Base-by-base conservation (phyloP, 2,329 filamentous ascomycete species). In the Dothideomycetes sp. region DNA sequence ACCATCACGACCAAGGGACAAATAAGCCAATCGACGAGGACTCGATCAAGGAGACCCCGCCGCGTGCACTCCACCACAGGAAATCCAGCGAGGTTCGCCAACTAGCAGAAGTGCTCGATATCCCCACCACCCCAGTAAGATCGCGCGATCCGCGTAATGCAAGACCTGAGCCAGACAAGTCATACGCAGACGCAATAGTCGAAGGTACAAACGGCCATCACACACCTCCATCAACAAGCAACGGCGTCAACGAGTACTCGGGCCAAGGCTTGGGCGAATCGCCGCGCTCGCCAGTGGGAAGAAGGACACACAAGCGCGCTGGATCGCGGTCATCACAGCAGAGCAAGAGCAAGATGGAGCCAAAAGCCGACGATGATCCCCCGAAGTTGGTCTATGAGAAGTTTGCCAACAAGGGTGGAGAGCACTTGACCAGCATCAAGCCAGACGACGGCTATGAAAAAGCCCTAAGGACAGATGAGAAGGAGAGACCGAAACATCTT, bases 381-480 rank as follows among this genome's bases (percentile, higher is more conserved):
- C 40, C 37, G 22, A 52, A 54, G 18, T 45, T 64, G 7, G 44
- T 68, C 10, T 64, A 64, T 38, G 63, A 70, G 51, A 64, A 64
- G 43, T 57, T 67, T 36, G 47, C 54, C 29, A 61, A 64, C 45
- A 59, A 59, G 42, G 57, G 65, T 41, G 68, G 68, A 36, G 54
- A 66, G 36, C 58, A 60, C 31, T 51, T 73, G 47, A 63, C 61
- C 15, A 68, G 59, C 44, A 56, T 68, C 35, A 64, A 64, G 50
- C 57, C 62, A 9, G 48, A 55, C 11, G 53, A 54, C 12, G 55
- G 55, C 41, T 61, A 53, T 38, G 61, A 66, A 42, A 52, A 61
- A 38, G 52, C 52, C 24, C 38, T 50, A 31, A 51, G 56, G 30
- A 51, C 50, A 16, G 58, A 62, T 37, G 46, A 49, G 37, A 51